Percentiles rank a stretch among this genome's conserved stretches.
These are phyloP conservation scores for Tuctoria greenei DNA, from an alignment of 176 grass and related monocot genomes.

Conservation along the genomic window DNA sequence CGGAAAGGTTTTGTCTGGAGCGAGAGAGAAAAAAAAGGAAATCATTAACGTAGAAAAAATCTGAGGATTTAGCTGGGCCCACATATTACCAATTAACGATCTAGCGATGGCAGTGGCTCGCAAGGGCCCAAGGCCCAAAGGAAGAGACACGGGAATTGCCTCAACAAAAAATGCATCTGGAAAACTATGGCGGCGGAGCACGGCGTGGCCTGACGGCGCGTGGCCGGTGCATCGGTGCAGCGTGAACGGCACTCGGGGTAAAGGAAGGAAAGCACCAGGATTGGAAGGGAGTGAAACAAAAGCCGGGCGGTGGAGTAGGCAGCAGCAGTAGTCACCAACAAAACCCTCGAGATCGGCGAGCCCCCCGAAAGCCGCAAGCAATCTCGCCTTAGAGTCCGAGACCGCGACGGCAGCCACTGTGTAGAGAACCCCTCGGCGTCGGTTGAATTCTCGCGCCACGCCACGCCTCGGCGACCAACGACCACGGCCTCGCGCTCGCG, in stretches of 20 bases:
- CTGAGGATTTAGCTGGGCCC: too few species aligned
- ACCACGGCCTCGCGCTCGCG: conserved; percentile 5
- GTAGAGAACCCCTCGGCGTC: neutral
- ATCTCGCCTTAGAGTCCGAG: neutral
- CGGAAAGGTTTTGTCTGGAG: too few species aligned
- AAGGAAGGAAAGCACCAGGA: neutral
- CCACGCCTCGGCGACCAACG: conserved; percentile 2
- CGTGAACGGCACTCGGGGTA: neutral
- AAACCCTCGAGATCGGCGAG: conserved; percentile 1
- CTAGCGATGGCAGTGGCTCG: too few species aligned
- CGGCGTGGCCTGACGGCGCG: neutral
- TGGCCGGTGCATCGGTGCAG: neutral
- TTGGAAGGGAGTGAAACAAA: neutral
- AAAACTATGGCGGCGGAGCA: neutral
- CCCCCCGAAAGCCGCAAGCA: neutral
- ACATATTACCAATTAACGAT: too few species aligned
- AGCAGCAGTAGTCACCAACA: neutral
- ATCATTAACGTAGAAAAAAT: too few species aligned
- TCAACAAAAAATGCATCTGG: neutral
- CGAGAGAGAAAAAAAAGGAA: too few species aligned
- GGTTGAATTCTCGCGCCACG: conserved; percentile 27
- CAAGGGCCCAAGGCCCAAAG: too few species aligned
- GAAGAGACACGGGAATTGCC: too few species aligned
- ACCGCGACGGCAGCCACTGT: neutral
- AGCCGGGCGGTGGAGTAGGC: neutral